Percentiles rank a stretch among this genome's conserved stretches.
These are phyloP conservation scores for Chaetoceros muelleri DNA, from an alignment of 108 stramenopile genomes.

Conservation along the genomic window DNA sequence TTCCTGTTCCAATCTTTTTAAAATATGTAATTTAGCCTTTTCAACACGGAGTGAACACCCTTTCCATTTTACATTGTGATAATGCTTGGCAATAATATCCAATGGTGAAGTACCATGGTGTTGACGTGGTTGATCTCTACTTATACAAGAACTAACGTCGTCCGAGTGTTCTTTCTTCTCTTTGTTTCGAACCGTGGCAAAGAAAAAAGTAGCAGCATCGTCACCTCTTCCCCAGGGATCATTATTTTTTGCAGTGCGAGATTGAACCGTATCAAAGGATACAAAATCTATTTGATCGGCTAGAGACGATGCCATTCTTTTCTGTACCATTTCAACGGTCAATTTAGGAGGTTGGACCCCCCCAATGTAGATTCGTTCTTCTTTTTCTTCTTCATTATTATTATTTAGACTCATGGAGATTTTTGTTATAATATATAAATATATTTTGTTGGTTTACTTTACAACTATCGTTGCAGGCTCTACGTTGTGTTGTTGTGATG, in stretches of 20 bases:
- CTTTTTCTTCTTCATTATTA: too few relatives aligned
- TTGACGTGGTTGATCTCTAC: too few relatives aligned
- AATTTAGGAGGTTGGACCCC: slow-evolving; percentile 58
- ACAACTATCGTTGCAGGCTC: too few relatives aligned
- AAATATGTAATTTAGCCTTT: slow-evolving; percentile 54
- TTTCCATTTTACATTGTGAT: slow-evolving; percentile 82
- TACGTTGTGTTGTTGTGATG: too few relatives aligned
- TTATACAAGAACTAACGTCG: neutral
- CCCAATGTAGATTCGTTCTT: slow-evolving; percentile 79
- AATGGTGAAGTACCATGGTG: slow-evolving; percentile 19
- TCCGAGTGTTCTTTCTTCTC: neutral
- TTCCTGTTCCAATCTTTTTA: slow-evolving; percentile 57
- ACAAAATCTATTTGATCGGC: neutral
- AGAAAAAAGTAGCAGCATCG: slow-evolving; percentile 23
- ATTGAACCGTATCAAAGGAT: slow-evolving; percentile 5
- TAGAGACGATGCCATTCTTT: slow-evolving; percentile 20
- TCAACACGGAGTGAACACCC: slow-evolving; percentile 62
- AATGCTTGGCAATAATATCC: slow-evolving; percentile 42
- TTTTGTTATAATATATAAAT: too few relatives aligned
- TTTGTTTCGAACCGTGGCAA: slow-evolving; percentile 13
- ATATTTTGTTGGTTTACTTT: too few relatives aligned
- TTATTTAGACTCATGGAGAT: too few relatives aligned
- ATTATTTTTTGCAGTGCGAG: slow-evolving; percentile 3
- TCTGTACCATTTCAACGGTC: slow-evolving; percentile 39
- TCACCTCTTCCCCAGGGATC: slow-evolving; percentile 12